phyloP scores from a whole-genome alignment of 2,329 filamentous ascomycete genomes.

The Niveomyces coronatus region DNA sequence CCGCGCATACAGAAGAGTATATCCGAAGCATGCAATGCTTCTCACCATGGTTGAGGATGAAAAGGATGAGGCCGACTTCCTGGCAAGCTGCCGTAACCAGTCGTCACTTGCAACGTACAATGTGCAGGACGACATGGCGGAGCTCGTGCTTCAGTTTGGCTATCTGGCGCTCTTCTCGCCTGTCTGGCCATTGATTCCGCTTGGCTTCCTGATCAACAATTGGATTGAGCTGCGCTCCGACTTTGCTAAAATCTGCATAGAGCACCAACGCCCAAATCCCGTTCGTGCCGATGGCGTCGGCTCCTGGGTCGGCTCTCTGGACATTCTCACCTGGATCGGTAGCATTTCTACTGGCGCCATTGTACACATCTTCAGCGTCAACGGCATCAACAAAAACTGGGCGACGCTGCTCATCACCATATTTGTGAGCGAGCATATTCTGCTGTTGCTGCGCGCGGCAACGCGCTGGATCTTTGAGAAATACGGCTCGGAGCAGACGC shows the following conservation, averaged over 20 bases:
- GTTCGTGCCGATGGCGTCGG: slow-evolving; percentile 64
- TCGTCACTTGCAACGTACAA: slow-evolving; percentile 60
- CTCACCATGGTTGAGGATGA: slow-evolving; percentile 42
- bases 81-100: slow-evolving; percentile 54
- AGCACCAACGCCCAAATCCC: slow-evolving; percentile 61
- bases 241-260: slow-evolving; percentile 64
- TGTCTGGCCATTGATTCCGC: slow-evolving; percentile 63
- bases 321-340: slow-evolving; percentile 61
- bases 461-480: slow-evolving; percentile 26
- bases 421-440: slow-evolving; percentile 64
- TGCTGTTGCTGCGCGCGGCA: slow-evolving; percentile 46
- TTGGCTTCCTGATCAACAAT: slow-evolving; percentile 67
- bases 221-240: slow-evolving; percentile 70
- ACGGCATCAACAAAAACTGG: slow-evolving; percentile 43
- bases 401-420: slow-evolving; percentile 59
- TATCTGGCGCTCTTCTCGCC: slow-evolving; percentile 65
- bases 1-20: slow-evolving; percentile 25
- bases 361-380: slow-evolving; percentile 59
- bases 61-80: slow-evolving; percentile 52
- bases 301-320: slow-evolving; percentile 59
- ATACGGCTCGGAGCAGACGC: slow-evolving; percentile 30
- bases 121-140: slow-evolving; percentile 61
- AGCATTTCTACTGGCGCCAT: slow-evolving; percentile 63
- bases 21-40: slow-evolving; percentile 31
- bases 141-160: slow-evolving; percentile 65